Percentiles rank a stretch among this genome's conserved stretches.
These are phyloP conservation scores for Globisporangium acanthophoron DNA, from an alignment of 352 stramenopile species.

Conservation along the genomic window DNA sequence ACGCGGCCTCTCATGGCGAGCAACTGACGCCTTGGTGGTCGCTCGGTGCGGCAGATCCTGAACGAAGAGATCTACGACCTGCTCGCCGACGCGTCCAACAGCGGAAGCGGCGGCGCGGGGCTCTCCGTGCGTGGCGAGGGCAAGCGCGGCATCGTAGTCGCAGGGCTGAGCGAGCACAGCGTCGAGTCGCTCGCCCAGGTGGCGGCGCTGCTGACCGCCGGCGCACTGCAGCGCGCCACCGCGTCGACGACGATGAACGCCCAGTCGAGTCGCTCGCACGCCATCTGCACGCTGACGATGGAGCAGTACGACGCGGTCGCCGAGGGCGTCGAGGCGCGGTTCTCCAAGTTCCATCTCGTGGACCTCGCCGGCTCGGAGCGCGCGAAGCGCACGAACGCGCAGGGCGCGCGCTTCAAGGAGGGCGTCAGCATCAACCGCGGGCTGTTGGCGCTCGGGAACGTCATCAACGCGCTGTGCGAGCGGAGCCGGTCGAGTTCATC, in stretches of 20 bases:
- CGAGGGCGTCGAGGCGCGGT: constrained; percentile 30
- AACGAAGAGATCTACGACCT: constrained; percentile 97
- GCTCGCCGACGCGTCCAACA: constrained; percentile 27
- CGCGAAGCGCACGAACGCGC: constrained; percentile 82
- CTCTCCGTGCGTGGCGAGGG: constrained; percentile 83
- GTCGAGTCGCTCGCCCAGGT: constrained; percentile 55
- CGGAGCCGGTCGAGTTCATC: constrained; percentile 35
- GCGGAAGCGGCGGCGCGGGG: constrained; percentile 11
- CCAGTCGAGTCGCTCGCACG: constrained; percentile 82
- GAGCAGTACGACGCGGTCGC: constrained; percentile 40
- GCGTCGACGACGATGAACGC: constrained; percentile 72
- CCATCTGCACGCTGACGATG: constrained; percentile 87
- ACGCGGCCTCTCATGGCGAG: too few species aligned
- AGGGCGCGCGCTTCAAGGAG: constrained; percentile 89
- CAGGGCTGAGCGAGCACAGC: constrained; percentile 71
- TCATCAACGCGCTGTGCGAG: constrained; percentile 91
- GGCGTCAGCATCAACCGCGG: constrained; percentile 93
- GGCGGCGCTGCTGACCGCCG: constrained; percentile 35
- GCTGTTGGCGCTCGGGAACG: constrained; percentile 93
- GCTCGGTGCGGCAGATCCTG: constrained; percentile 79
- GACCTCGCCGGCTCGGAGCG: constrained; percentile 95
- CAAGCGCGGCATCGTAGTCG: constrained; percentile 87
- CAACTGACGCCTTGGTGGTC: too few species aligned
- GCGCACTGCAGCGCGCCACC: constrained; percentile 44
- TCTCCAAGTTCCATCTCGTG: constrained; percentile 92